phyloP scores from a whole-genome alignment of 2,329 filamentous ascomycete species.

The Knufia fluminis region DNA sequence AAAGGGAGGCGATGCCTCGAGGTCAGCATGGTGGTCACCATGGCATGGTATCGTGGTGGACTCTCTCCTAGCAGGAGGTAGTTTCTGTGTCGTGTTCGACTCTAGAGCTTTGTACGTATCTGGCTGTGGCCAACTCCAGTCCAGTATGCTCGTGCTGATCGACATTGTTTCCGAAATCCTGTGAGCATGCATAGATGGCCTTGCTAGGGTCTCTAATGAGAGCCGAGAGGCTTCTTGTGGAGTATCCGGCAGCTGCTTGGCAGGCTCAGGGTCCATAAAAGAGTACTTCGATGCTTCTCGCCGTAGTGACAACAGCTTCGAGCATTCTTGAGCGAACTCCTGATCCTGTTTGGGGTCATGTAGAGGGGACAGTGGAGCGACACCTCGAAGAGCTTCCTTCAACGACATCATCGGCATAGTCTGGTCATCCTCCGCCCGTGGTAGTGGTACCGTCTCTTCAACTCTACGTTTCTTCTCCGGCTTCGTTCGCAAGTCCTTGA shows the following conservation, averaged over 20 bases:
- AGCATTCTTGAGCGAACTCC: neutral
- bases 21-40: neutral
- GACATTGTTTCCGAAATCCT: conserved; percentile 1
- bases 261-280: neutral
- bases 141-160: conserved; percentile 4
- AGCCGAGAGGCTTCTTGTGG: neutral
- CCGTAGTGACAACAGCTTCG: neutral
- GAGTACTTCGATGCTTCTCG: neutral
- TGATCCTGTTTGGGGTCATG: neutral
- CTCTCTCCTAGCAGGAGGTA: neutral
- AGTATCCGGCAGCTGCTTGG: neutral
- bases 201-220: neutral
- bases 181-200: neutral
- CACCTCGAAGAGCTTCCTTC: neutral
- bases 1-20: neutral
- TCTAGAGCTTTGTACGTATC: neutral
- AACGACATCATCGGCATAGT: neutral
- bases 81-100: neutral
- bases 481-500: neutral
- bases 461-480: neutral
- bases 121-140: neutral
- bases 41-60: neutral
- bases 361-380: neutral
- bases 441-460: neutral
- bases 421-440: neutral